These are phyloP conservation scores for Kluyveromyces nonfermentans DNA, from an alignment of 805 yeast species.

Conservation along the genomic window DNA sequence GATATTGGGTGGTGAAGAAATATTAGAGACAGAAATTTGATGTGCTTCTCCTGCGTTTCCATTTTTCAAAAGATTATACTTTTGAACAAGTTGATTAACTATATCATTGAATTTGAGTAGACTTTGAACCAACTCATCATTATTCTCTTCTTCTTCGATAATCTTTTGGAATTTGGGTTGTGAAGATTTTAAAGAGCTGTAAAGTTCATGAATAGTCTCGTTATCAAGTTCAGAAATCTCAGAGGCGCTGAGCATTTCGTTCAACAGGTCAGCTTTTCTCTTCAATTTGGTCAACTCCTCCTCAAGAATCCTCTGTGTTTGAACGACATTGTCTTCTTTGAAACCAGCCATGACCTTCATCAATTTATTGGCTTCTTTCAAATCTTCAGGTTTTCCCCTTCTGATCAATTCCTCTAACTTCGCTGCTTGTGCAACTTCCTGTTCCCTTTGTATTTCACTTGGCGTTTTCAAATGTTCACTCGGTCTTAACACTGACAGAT, in stretches of 20 bases:
- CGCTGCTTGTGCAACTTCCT: constrained; percentile 85
- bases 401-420: constrained; percentile 92
- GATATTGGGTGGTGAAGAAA: constrained; percentile 26
- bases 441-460: constrained; percentile 87
- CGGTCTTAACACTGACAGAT: constrained; percentile 88
- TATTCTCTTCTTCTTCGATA: constrained; percentile 68
- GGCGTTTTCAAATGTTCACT: constrained; percentile 77
- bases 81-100: constrained; percentile 58
- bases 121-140: constrained; percentile 55
- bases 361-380: constrained; percentile 90
- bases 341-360: constrained; percentile 99
- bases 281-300: constrained; percentile 77
- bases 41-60: constrained; percentile 55
- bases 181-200: constrained; percentile 67
- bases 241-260: constrained; percentile 67
- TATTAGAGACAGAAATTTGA: constrained; percentile 34
- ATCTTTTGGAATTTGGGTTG: constrained; percentile 82
- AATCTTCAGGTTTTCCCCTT: constrained; percentile 90
- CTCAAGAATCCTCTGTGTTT: constrained; percentile 66
- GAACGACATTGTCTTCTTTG: constrained; percentile 60
- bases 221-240: constrained; percentile 29
- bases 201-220: constrained; percentile 75
- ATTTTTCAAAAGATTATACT: constrained; percentile 52
- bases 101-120: constrained; percentile 65
- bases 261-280: constrained; percentile 77